Evolutionary conservation across 495 filamentous ascomycete genomes (phyloP), one percentile per base, ranked within the genome.

Genomic region (Podospora didyma): DNA sequence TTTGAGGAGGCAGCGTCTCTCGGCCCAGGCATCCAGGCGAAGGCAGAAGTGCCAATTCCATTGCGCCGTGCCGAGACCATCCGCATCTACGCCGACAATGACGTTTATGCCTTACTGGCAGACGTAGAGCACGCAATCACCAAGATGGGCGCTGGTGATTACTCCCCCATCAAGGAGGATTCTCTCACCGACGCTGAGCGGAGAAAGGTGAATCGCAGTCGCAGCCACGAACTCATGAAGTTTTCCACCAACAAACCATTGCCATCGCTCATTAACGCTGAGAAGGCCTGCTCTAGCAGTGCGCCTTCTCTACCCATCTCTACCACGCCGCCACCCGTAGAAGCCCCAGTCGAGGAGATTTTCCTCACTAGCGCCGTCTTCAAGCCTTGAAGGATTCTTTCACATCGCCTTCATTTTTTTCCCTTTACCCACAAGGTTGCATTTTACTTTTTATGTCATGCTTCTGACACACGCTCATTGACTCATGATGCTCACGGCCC

Each of bases 1-100:
- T 68, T 73, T 24, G 75, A 79, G 57, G 72, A 73, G 34, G 61
- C 64, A 1, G 56, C 62, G 20, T 24, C 58, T 11, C 35, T 53
- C 35, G 53, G 49, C 10, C 23, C 22, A 7, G 53, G 51, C 23
- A 37, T 56, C 45, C 54, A 54, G 20, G 19, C 41, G 7, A 57
- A 67, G 53, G 67, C 70, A 24, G 67, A 65, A 7, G 59, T 49
- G 34, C 28, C 55, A 19, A 22, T 63, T 16, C 19, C 65, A 19
- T 53, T 72, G 51, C 71, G 52, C 39, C 72, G 60, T 24, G 82
- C 80, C 22, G 79, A 88, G 65, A 86, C 82, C 51, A 89, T 89
- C 57, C 81, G 80, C 56, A 80, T 88, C 58, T 87, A 87, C 56
- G 85, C 84, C 26, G 85, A 83, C 60, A 75, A 75, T 51, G 81